A percentile compares a stretch with the other conserved stretches of the same genome.
Conservation (phyloP, 768 basidiomycete genomes). For the Floccularia luteovirens region DNA sequence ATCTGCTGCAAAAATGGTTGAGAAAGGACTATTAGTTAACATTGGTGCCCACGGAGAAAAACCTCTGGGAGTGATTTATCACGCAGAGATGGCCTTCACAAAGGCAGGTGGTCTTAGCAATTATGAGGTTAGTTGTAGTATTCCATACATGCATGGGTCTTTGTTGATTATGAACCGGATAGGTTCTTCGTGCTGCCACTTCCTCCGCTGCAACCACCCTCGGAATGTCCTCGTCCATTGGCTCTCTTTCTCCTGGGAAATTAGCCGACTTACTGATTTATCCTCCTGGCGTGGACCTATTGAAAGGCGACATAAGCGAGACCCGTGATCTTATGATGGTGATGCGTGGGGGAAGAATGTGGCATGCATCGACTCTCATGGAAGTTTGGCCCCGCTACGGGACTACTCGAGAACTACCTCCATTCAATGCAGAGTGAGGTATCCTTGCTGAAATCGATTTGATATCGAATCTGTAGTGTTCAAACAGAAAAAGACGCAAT, state of each 20-base stretch:
- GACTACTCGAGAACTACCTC: slow-evolving; percentile 44
- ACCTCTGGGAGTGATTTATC: slow-evolving; percentile 69
- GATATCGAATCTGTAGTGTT: no score
- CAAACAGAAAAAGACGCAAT: no score
- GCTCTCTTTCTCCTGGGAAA: slow-evolving; percentile 56
- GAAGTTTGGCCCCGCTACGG: slow-evolving; percentile 69
- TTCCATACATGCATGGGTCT: not conserved
- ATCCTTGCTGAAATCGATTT: no score
- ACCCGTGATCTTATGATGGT: slow-evolving; percentile 50
- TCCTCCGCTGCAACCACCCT: slow-evolving; percentile 57
- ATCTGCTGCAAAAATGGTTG: slow-evolving; percentile 64
- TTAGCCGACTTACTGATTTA: slow-evolving; percentile 69
- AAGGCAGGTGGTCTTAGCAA: slow-evolving; percentile 57
- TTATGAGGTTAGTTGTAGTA: slow-evolving; percentile 44
- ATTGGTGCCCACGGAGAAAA: slow-evolving; percentile 74
- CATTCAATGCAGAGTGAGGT: slow-evolving; percentile 47
- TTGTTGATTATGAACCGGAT: not conserved
- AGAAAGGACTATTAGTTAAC: slow-evolving; percentile 50
- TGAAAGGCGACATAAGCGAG: slow-evolving; percentile 40
- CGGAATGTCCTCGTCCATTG: slow-evolving; percentile 53
- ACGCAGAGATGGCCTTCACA: slow-evolving; percentile 66
- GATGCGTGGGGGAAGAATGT: slow-evolving; percentile 60
- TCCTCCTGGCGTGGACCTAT: slow-evolving; percentile 49
- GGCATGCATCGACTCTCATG: slow-evolving; percentile 59
- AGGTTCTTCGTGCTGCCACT: slow-evolving; percentile 68